phyloP scores from a whole-genome alignment of 768 basidiomycete genomes.

The Termitomyces titanicus region DNA sequence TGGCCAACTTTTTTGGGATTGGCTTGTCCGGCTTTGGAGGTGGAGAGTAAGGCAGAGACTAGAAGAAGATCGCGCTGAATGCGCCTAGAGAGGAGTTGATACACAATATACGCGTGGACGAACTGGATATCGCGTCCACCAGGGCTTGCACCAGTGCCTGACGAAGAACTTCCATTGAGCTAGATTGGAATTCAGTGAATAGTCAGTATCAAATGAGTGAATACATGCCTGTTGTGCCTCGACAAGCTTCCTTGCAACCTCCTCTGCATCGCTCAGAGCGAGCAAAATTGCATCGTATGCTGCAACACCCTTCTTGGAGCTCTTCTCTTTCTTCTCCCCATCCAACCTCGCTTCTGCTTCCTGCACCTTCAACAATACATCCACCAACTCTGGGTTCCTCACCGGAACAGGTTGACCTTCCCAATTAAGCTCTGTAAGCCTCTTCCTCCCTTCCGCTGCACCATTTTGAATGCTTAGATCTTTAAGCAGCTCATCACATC shows the following conservation, averaged over 20 bases:
- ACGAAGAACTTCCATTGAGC: slow-evolving; percentile 36
- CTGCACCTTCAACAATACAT: slow-evolving; percentile 80
- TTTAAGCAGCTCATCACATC: slow-evolving; percentile 51
- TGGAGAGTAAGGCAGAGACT: slow-evolving; percentile 58
- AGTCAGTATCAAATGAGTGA: not conserved
- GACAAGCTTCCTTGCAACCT: slow-evolving; percentile 70
- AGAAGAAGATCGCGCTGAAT: slow-evolving; percentile 88
- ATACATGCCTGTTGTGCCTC: slow-evolving; percentile 76
- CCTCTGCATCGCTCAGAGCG: slow-evolving; percentile 87
- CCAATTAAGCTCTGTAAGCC: slow-evolving; percentile 65
- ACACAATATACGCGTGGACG: slow-evolving; percentile 83
- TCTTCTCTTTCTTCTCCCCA: slow-evolving; percentile 25
- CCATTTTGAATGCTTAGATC: slow-evolving; percentile 44
- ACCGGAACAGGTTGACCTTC: slow-evolving; percentile 82
- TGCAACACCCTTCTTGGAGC: slow-evolving; percentile 74
- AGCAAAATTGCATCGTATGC: slow-evolving; percentile 84
- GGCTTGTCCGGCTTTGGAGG: slow-evolving; percentile 20
- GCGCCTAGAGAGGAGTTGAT: slow-evolving; percentile 82
- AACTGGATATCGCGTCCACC: slow-evolving; percentile 75
- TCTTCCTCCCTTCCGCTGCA: slow-evolving; percentile 41
- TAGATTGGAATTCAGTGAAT: slow-evolving; percentile 14
- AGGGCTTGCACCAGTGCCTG: slow-evolving; percentile 28
- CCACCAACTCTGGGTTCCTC: slow-evolving; percentile 88
- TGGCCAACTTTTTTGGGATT: slow-evolving; percentile 22
- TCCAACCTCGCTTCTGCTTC: slow-evolving; percentile 64